phyloP scores from a whole-genome alignment of 805 yeast genomes.

The Metschnikowia matae region DNA sequence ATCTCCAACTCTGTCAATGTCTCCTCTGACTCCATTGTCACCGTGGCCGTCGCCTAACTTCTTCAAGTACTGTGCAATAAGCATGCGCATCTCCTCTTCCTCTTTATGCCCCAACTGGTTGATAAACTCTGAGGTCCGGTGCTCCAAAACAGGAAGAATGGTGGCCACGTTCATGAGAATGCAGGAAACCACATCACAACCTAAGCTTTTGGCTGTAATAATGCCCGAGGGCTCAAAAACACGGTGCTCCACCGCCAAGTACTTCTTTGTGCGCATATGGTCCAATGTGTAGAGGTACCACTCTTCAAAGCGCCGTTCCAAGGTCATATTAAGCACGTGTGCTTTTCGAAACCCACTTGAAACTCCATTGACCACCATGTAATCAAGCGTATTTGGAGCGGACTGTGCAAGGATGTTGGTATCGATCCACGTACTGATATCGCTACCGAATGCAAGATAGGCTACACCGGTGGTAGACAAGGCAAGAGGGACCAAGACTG shows the following conservation, averaged over 20 bases:
- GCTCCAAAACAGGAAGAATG: not conserved
- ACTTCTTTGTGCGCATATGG: constrained; percentile 6
- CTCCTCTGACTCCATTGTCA: too few relatives aligned
- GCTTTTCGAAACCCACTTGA: constrained; percentile 6
- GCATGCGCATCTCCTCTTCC: not conserved
- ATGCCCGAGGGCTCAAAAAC: not conserved
- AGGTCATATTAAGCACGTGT: not conserved
- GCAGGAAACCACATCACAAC: not conserved
- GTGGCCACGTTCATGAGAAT: constrained; percentile 1
- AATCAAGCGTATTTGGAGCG: constrained; percentile 7
- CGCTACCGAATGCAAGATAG: constrained; percentile 11
- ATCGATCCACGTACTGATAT: constrained; percentile 15
- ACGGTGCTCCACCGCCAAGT: constrained; percentile 5
- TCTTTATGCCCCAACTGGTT: not conserved
- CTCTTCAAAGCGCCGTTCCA: not conserved
- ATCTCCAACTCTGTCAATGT: too few relatives aligned
- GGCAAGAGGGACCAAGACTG: constrained; percentile 6
- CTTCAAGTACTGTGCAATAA: not conserved
- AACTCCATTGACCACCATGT: constrained; percentile 2
- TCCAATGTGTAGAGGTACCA: not conserved
- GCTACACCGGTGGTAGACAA: not conserved
- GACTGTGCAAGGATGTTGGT: constrained; percentile 6
- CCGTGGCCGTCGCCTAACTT: not conserved
- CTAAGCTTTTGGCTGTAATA: constrained; percentile 1
- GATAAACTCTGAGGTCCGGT: not conserved